Percentiles rank a stretch among this genome's conserved stretches.
Conservation (phyloP, 129 eudicot species). For the Lactuca saligna region DNA sequence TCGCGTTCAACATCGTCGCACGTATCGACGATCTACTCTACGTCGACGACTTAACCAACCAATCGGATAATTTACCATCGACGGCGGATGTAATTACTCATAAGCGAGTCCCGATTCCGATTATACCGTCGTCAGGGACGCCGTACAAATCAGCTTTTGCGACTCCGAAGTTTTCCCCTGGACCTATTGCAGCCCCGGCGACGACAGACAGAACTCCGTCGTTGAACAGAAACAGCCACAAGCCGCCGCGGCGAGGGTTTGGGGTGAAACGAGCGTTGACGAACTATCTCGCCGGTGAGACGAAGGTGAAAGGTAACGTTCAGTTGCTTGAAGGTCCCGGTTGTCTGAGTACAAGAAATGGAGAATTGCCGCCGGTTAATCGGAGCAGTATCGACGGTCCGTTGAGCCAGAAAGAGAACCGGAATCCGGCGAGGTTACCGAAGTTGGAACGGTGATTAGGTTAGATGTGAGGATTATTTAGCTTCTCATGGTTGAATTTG, state of each 20-base stretch:
- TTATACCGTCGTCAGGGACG: conserved; percentile 63
- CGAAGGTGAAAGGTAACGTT: conserved; percentile 47
- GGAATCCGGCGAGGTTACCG: conserved; percentile 32
- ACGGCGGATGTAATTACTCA: conserved; percentile 42
- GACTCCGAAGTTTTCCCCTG: conserved; percentile 73
- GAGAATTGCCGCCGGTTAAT: conserved; percentile 29
- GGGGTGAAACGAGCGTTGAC: conserved; percentile 86
- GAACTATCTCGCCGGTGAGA: conserved; percentile 72
- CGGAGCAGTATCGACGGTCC: conserved; percentile 34
- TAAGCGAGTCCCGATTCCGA: conserved; percentile 38
- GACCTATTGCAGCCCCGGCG: conserved; percentile 47
- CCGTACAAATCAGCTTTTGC: conserved; percentile 68
- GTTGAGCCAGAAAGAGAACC: conserved; percentile 44
- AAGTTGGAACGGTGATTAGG: conserved; percentile 23
- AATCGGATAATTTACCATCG: conserved; percentile 47
- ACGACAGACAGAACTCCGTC: conserved; percentile 72
- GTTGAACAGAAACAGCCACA: conserved; percentile 43
- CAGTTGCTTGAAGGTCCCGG: conserved; percentile 46
- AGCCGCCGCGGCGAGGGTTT: conserved; percentile 66
- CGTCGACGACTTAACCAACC: conserved; percentile 74
- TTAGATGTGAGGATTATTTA: conserved; percentile 24
- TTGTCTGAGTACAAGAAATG: conserved; percentile 36
- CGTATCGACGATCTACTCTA: conserved; percentile 86
- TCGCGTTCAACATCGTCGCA: conserved; percentile 75
- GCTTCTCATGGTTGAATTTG: conserved; percentile 18